Base-by-base conservation (phyloP, 1,284 basidiomycete genomes). In the Volvariella volvacea region DNA sequence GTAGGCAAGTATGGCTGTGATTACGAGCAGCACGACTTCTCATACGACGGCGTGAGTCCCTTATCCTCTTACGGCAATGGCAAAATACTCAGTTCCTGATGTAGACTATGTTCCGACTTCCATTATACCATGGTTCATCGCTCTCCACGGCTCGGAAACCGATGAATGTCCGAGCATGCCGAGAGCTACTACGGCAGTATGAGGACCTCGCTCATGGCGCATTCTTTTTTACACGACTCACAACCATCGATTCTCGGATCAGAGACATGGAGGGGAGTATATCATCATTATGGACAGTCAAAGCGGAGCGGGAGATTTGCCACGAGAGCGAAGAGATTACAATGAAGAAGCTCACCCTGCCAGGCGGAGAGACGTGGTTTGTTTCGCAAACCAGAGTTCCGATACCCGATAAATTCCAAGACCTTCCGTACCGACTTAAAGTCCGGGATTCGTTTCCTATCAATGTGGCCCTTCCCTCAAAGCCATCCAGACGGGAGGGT, bases 21-120 rank as follows among this genome's bases (percentile, higher is more conserved):
- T 36, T 20, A 16, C 34, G 15, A 6, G 6, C 34, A 36, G n/a
- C 7, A 15, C 6, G n/a, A 15, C 6, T 36, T 16, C n/a, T 16
- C 6, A 4, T 16, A 20, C n/a, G n/a, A 36, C 8, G 34, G 34
- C 7, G 34, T 36, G 15, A 6, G 34, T 15, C 19, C 7, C 8
- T 6, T 20, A 7, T 15, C 6, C 34, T n/a, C n/a, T 20, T 20
- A 7, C 6, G 6, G n/a, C 14, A 3, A 10, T 17, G 45, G 12
- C 40, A 20, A 7, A 2, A n/a, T n/a, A n/a, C n/a, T n/a, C 47
- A 31, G n/a, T 21, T 28, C 37, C 16, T 25, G 30, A 36, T 15
- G 3, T 40, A 77, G 74, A 76, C 74, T 3, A 46, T 77, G 12
- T 74, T 76, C 44, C 55, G 68, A 14, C 59, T 77, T 31, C 67